These are phyloP conservation scores for Perkinsela sp. DNA, from an alignment of 208 protist species.

Conservation along the genomic window DNA sequence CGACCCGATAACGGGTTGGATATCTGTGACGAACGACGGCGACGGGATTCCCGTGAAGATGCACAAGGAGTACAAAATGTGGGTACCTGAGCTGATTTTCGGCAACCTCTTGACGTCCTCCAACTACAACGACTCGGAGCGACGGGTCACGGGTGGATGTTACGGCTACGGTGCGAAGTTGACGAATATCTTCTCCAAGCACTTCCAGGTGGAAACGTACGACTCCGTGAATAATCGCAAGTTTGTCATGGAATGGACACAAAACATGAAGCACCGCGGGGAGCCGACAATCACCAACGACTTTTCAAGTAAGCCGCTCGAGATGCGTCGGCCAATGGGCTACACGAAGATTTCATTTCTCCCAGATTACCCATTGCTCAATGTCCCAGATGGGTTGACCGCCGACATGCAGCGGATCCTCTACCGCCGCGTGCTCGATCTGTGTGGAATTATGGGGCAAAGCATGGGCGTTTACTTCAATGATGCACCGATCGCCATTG, in stretches of 20 bases:
- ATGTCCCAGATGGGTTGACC: constrained; percentile 23
- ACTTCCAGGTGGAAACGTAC: constrained; percentile 77
- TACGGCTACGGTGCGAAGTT: constrained; percentile 90
- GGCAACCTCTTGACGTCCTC: constrained; percentile 78
- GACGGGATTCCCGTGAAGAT: constrained; percentile 65
- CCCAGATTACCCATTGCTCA: constrained; percentile 59
- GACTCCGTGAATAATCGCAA: constrained; percentile 57
- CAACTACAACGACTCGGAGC: constrained; percentile 81
- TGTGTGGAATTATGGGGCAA: constrained; percentile 57
- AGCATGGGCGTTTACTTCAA: constrained; percentile 80
- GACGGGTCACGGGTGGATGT: constrained; percentile 68
- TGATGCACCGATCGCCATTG: constrained; percentile 62
- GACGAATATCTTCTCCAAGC: constrained; percentile 95
- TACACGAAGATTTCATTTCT: constrained; percentile 49
- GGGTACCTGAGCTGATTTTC: constrained; percentile 91
- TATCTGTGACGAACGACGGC: constrained; percentile 81
- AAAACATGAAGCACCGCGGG: constrained; percentile 82
- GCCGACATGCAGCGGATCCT: constrained; percentile 51
- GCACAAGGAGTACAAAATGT: constrained; percentile 65
- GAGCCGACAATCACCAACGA: constrained; percentile 57
- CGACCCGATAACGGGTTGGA: constrained; percentile 31
- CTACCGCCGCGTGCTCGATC: constrained; percentile 65
- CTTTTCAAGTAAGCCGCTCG: constrained; percentile 28
- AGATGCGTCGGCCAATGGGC: constrained; percentile 14
- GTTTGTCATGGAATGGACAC: constrained; percentile 74